These are phyloP conservation scores for Coleophoma eucalyptorum DNA, from an alignment of 2,329 filamentous ascomycete genomes.

Conservation along the genomic window DNA sequence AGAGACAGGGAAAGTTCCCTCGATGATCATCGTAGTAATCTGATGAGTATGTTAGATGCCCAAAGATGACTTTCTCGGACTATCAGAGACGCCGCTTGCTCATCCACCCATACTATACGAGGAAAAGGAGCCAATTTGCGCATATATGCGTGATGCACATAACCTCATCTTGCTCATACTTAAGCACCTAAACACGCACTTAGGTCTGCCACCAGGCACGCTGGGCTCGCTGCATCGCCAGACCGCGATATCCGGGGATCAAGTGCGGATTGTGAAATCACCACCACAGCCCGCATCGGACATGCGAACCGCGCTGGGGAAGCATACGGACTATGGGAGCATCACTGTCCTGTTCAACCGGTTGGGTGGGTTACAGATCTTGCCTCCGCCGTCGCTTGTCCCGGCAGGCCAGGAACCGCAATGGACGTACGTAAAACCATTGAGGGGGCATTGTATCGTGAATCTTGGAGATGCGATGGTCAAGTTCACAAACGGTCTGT, in stretches of 20 bases:
- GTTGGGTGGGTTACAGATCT: constrained; percentile 34
- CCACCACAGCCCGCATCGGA: constrained; percentile 21
- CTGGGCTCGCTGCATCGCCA: constrained; percentile 14
- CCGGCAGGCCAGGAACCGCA: constrained; percentile 11
- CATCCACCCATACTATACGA: constrained; percentile 18
- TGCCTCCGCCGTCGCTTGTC: constrained; percentile 19
- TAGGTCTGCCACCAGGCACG: constrained; percentile 16
- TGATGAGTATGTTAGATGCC: constrained; percentile 9
- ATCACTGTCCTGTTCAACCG: constrained; percentile 36
- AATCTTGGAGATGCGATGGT: constrained; percentile 34
- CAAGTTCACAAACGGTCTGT: constrained; percentile 27
- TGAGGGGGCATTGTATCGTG: constrained; percentile 29
- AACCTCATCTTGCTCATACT: constrained; percentile 16
- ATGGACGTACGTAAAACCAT: constrained; percentile 31
- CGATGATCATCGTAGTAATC: no score
- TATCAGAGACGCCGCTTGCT: constrained; percentile 11
- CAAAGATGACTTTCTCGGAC: constrained; percentile 22
- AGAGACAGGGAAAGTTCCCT: no score
- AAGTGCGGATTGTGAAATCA: constrained; percentile 20
- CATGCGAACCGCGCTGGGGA: constrained; percentile 14
- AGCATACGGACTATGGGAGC: constrained; percentile 35
- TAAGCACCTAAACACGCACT: constrained; percentile 17
- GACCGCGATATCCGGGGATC: constrained; percentile 14
- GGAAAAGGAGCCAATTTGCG: constrained; percentile 9
- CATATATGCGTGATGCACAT: constrained; percentile 16